phyloP scores from a whole-genome alignment of 345 rosid genomes.

The Erucastrum elatum region DNA sequence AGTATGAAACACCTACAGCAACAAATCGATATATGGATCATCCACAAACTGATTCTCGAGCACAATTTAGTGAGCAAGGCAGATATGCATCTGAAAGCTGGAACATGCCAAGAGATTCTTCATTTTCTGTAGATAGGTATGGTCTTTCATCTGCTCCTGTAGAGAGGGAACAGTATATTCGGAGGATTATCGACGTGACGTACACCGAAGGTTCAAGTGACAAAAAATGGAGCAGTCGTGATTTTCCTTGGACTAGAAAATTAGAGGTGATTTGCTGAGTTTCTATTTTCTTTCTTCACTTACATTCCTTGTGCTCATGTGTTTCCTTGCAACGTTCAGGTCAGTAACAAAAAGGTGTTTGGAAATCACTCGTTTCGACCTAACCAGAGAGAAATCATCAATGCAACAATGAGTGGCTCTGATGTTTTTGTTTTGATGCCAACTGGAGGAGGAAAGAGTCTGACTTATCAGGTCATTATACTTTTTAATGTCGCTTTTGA shows the following conservation, averaged over 20 bases:
- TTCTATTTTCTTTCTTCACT: slow-evolving; percentile 26
- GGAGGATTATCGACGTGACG: slow-evolving; percentile 69
- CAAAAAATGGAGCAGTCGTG: slow-evolving; percentile 70
- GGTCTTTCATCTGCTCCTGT: slow-evolving; percentile 54
- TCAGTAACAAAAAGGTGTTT: slow-evolving; percentile 84
- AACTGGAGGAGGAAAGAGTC: slow-evolving; percentile 98
- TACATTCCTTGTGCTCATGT: slow-evolving; percentile 32
- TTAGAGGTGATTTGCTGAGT: slow-evolving; percentile 62
- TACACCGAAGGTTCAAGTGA: slow-evolving; percentile 94
- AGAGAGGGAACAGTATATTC: slow-evolving; percentile 73
- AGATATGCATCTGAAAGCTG: slow-evolving; percentile 47
- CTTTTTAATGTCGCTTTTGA: slow-evolving; percentile 11
- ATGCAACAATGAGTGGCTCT: slow-evolving; percentile 94
- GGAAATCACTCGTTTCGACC: slow-evolving; percentile 98
- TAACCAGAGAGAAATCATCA: slow-evolving; percentile 90
- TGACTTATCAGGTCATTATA: slow-evolving; percentile 82
- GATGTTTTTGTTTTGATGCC: slow-evolving; percentile 99
- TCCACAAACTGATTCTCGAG: slow-evolving; percentile 48
- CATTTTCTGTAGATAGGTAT: slow-evolving; percentile 60
- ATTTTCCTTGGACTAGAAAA: slow-evolving; percentile 81
- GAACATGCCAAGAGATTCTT: slow-evolving; percentile 59
- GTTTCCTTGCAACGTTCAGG: slow-evolving; percentile 53
- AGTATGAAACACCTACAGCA: slow-evolving; percentile 68
- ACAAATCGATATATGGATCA: slow-evolving; percentile 45
- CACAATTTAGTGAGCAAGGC: slow-evolving; percentile 47